phyloP scores from a whole-genome alignment of 2,329 filamentous ascomycete genomes.

The Rhynchosporium secalis region DNA sequence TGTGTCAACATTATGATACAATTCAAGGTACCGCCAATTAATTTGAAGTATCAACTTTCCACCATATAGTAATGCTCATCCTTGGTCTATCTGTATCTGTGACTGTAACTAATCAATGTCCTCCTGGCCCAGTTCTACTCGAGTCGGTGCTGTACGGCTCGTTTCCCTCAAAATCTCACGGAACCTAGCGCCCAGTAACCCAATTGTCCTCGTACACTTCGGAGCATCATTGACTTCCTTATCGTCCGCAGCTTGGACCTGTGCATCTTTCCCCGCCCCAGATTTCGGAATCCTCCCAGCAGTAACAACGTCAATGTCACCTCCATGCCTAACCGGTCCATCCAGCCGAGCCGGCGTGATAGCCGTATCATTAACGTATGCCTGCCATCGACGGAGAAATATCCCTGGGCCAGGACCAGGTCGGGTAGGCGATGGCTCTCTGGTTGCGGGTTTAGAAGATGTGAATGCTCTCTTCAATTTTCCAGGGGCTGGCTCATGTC shows the following conservation, averaged over 20 bases:
- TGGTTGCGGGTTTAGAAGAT: constrained; percentile 29
- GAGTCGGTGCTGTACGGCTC: constrained; percentile 1
- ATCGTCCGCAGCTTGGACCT: constrained; percentile 3
- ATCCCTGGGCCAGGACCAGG: constrained; percentile 60
- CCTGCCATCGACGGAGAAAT: constrained; percentile 72
- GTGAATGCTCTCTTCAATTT: constrained; percentile 15
- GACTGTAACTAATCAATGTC: neutral
- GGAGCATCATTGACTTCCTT: constrained; percentile 7
- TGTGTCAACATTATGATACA: too few species aligned
- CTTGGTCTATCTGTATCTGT: neutral
- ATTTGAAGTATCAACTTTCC: too few species aligned
- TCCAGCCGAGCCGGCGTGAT: constrained; percentile 56
- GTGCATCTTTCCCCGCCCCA: constrained; percentile 7
- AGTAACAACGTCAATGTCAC: constrained; percentile 9
- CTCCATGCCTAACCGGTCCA: constrained; percentile 14
- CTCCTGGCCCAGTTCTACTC: neutral
- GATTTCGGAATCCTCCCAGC: constrained; percentile 5
- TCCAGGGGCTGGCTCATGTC: constrained; percentile 23
- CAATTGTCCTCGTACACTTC: constrained; percentile 11
- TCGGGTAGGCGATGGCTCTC: constrained; percentile 38
- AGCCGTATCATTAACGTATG: constrained; percentile 65
- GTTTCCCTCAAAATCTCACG: constrained; percentile 11
- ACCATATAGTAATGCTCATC: too few species aligned
- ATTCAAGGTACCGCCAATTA: too few species aligned
- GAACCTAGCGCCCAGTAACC: constrained; percentile 7